A percentile compares a stretch with the other conserved stretches of the same genome.
Conservation (phyloP, 768 basidiomycete genomes). For the Psilocybe sp. region DNA sequence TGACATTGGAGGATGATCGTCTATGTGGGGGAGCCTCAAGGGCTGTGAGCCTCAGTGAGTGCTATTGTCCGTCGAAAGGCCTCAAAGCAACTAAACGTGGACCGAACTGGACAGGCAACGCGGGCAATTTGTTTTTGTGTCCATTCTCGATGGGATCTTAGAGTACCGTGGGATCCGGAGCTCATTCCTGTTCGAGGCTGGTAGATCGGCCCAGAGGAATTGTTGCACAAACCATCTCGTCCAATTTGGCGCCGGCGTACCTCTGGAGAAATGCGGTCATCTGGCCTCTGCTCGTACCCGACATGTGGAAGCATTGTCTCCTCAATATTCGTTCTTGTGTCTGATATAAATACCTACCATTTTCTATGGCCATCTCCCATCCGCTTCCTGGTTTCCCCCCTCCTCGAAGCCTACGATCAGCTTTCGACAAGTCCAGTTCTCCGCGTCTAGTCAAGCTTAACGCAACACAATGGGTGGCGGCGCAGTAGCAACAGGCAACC, state of each 20-base stretch:
- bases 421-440: no score
- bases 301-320: not conserved
- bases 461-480: conserved; percentile 54
- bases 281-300: conserved; percentile 24
- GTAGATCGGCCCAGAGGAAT: not conserved
- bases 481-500: conserved; percentile 33
- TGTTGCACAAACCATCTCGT: not conserved
- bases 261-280: conserved; percentile 43
- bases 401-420: conserved; percentile 11
- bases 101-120: no score
- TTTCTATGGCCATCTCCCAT: conserved; percentile 24
- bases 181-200: not conserved
- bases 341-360: conserved; percentile 29
- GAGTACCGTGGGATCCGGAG: not conserved
- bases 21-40: no score
- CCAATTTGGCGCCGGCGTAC: conserved; percentile 27
- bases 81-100: no score
- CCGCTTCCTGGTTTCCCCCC: conserved; percentile 25
- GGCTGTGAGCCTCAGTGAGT: no score
- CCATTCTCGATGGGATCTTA: no score
- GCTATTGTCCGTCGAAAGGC: no score
- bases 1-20: no score
- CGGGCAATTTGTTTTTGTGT: no score
- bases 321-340: conserved; percentile 4
- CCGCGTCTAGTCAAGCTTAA: conserved; percentile 5